Evolutionary conservation across 2,329 filamentous ascomycete genomes (phyloP), one percentile per base, ranked within the genome.

Genomic region (Exophiala sideris): DNA sequence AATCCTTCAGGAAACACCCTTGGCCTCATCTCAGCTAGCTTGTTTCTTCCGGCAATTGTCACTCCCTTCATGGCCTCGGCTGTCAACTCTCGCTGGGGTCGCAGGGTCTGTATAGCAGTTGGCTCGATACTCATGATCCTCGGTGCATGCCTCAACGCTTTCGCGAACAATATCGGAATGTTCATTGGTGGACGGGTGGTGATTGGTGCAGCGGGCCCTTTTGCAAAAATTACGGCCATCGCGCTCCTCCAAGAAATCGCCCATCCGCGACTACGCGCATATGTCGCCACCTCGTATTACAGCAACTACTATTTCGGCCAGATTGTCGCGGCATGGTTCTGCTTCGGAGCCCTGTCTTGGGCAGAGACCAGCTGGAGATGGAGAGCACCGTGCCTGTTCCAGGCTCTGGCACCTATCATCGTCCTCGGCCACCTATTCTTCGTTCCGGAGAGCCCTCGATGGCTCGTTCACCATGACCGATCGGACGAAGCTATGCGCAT

Each of bases 121-220:
- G 86, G 86, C 21, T 85, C 84, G 61, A 67, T 83, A 45, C 68
- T 87, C 45, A 85, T 85, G 44, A 82, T 88, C 59, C 73, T 86
- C 50, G 82, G 85, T 9, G 88, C 85, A 1, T 82, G 88, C 62
- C 78, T 89, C 73, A 85, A 88, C 68, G 76, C 82, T 6, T 88
- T 86, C 61, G 69, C 83, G 3, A 84, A 85, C 6, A 80, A 81
- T 58, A 75, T 88, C 38, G 85, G 79, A 42, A 79, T 79, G 65
- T 89, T 88, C 67, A 84, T 89, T 61, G 84, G 78, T 48, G 86
- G 85, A 24, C 79, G 86, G 66, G 83, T 85, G 9, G 70, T 89
- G 52, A 84, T 88, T 55, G 86, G 86, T 73, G 70, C 88, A 14
- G 85, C 82, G 5, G 76, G 83, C 57, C 86, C 88, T 58, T 79